These are phyloP conservation scores for Yarrowia phangngaensis DNA, from an alignment of 805 yeast genomes.

Conservation along the genomic window DNA sequence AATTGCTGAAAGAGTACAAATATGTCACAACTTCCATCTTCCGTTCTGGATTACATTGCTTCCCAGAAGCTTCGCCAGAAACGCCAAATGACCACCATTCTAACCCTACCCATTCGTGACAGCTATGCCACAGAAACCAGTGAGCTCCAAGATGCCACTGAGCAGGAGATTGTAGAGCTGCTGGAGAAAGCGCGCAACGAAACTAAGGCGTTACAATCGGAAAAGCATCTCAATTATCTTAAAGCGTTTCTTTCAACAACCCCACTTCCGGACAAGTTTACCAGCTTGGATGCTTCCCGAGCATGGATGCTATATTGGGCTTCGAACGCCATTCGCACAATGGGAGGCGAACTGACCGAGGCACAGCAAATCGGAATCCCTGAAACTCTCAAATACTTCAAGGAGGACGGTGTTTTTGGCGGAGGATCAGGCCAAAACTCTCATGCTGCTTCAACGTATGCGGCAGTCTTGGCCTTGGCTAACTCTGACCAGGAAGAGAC, in stretches of 20 bases:
- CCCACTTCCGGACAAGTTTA: slow-evolving; percentile 51
- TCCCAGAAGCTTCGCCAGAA: slow-evolving; percentile 8
- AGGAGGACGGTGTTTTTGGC: slow-evolving; percentile 62
- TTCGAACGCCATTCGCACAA: slow-evolving; percentile 49
- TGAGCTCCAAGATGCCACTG: slow-evolving; percentile 35
- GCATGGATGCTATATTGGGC: slow-evolving; percentile 92
- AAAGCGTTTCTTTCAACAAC: slow-evolving; percentile 38
- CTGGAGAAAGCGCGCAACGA: slow-evolving; percentile 10
- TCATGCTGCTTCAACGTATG: slow-evolving; percentile 82
- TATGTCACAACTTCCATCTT: slow-evolving; percentile 13
- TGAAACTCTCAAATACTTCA: slow-evolving; percentile 38
- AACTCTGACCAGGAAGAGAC: slow-evolving; percentile 44
- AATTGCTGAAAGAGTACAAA: neutral
- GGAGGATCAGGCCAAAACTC: slow-evolving; percentile 83
- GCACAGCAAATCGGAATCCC: slow-evolving; percentile 33
- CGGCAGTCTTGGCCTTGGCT: slow-evolving; percentile 63
- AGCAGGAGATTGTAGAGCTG: slow-evolving; percentile 11
- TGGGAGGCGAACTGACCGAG: slow-evolving; percentile 41
- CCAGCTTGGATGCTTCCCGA: slow-evolving; percentile 77
- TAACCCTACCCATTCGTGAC: slow-evolving; percentile 16
- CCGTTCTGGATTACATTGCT: slow-evolving; percentile 24
- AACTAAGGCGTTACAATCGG: slow-evolving; percentile 3
- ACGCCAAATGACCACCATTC: slow-evolving; percentile 3
- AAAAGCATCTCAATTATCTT: slow-evolving; percentile 47
- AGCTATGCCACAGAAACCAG: slow-evolving; percentile 12